Evolutionary conservation across 2,329 filamentous ascomycete species (phyloP).

Genomic region (Xylaria polymorpha): DNA sequence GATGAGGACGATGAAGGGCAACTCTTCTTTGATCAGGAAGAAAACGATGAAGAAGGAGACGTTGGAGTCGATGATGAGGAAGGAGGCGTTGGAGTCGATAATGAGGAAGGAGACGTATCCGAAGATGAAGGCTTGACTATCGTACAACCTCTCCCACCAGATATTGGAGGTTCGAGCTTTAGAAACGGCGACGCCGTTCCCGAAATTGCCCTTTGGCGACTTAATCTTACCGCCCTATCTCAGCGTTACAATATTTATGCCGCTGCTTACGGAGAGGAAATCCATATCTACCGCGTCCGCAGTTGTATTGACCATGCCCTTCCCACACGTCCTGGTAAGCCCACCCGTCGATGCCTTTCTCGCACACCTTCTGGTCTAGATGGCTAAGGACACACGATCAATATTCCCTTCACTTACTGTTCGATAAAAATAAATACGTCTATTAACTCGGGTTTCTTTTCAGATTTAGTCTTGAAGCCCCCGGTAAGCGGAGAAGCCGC

Average conservation of each 20-base stretch:
- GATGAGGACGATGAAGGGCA: not conserved
- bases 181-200: slow-evolving; percentile 32
- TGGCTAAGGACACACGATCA: not conserved
- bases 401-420: not conserved
- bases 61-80: not conserved
- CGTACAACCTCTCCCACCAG: too few relatives aligned
- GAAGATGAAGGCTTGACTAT: too few relatives aligned
- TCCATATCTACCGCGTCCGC: slow-evolving; percentile 67
- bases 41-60: not conserved
- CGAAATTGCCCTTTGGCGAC: slow-evolving; percentile 55
- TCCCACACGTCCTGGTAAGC: slow-evolving; percentile 54
- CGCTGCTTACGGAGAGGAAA: slow-evolving; percentile 65
- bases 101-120: not conserved
- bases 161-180: not conserved
- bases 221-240: slow-evolving; percentile 69
- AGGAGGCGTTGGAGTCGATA: not conserved
- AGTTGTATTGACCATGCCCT: slow-evolving; percentile 61
- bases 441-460: slow-evolving; percentile 7
- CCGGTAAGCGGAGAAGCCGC: slow-evolving; percentile 55
- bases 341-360: not conserved
- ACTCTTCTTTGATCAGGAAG: not conserved
- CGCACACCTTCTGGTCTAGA: not conserved
- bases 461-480: slow-evolving; percentile 62
- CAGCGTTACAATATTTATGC: slow-evolving; percentile 72
- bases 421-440: not conserved